A percentile compares a stretch with the other conserved stretches of the same genome.
Evolutionary conservation across 192 early-diverging fungal genomes (phyloP).

Genomic region (Entomortierella lignicola): DNA sequence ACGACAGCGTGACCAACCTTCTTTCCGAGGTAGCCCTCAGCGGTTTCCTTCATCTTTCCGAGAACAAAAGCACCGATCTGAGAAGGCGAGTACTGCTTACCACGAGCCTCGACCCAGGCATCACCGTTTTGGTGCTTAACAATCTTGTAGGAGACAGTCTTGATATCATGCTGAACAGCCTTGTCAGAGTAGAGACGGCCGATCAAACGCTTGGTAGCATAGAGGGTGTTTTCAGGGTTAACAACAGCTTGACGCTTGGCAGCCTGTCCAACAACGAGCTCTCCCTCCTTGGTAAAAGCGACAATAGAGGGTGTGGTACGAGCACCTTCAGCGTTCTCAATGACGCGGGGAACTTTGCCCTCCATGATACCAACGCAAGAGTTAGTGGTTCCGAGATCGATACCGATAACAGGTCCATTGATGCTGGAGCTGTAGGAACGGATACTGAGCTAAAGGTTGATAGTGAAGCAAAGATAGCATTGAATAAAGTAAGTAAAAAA

Average conservation of each 20-base stretch:
- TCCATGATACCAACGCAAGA: slow-evolving; percentile 99
- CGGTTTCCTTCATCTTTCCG: slow-evolving; percentile 99
- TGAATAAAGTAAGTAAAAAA: background rate
- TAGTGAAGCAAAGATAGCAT: background rate
- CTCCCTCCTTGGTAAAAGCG: slow-evolving; percentile 95
- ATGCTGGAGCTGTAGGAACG: slow-evolving; percentile 56
- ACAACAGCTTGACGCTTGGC: slow-evolving; percentile 99
- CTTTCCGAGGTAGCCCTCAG: slow-evolving; percentile 84
- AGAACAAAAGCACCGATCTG: slow-evolving; percentile 97
- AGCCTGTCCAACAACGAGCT: slow-evolving; percentile 95
- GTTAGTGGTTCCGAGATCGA: slow-evolving; percentile 99
- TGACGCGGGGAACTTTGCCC: slow-evolving; percentile 95
- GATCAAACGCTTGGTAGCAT: slow-evolving; percentile 97
- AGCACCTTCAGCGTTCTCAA: slow-evolving; percentile 96
- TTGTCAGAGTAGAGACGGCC: slow-evolving; percentile 92
- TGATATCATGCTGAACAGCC: slow-evolving; percentile 92
- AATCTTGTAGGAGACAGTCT: slow-evolving; percentile 95
- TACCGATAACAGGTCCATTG: slow-evolving; percentile 93
- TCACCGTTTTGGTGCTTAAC: slow-evolving; percentile 95
- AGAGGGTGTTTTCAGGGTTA: slow-evolving; percentile 98
- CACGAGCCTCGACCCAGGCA: slow-evolving; percentile 96
- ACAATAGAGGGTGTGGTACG: slow-evolving; percentile 97
- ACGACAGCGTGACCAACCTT: slow-evolving; percentile 90
- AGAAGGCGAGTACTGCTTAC: slow-evolving; percentile 94
- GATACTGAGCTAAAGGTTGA: slow-evolving; percentile 13